Percentiles rank a stretch among this genome's conserved stretches.
Evolutionary conservation across 1,284 basidiomycete species (phyloP).

Genomic region (Ceratobasidium sp.): DNA sequence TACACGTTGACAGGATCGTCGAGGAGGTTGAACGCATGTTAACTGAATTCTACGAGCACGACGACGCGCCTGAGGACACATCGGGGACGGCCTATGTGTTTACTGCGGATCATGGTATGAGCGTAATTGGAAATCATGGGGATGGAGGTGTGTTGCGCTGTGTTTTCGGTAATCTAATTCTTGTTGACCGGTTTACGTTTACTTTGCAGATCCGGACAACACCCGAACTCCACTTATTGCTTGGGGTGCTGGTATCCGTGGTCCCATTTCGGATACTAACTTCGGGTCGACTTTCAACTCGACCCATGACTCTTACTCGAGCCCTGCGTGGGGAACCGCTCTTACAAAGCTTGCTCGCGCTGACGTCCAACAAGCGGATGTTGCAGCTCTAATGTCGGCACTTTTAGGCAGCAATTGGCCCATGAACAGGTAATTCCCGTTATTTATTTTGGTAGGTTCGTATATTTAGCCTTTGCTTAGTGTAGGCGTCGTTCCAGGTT

Average conservation of each 20-base stretch:
- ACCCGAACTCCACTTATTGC: conserved; percentile 86
- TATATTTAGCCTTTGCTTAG: too few species aligned
- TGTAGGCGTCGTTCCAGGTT: conserved; percentile 29
- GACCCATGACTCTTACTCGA: conserved; percentile 76
- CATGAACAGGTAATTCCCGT: conserved; percentile 77
- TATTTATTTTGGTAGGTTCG: too few species aligned
- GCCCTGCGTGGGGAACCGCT: conserved; percentile 64
- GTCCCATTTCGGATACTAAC: conserved; percentile 58
- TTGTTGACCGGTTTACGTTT: conserved; percentile 20
- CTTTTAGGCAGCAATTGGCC: conserved; percentile 79
- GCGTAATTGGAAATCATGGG: conserved; percentile 87
- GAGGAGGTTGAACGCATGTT: conserved; percentile 72
- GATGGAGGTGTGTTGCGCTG: conserved; percentile 72
- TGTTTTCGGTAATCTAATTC: conserved; percentile 20
- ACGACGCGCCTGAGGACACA: conserved; percentile 53
- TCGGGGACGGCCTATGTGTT: conserved; percentile 77
- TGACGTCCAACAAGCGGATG: conserved; percentile 87
- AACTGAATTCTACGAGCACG: conserved; percentile 70
- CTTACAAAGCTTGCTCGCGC: conserved; percentile 63
- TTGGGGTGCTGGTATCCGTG: conserved; percentile 83
- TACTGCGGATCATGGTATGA: conserved; percentile 94
- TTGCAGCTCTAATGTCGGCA: conserved; percentile 81
- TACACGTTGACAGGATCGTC: conserved; percentile 83
- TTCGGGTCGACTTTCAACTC: conserved; percentile 59
- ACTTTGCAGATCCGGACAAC: conserved; percentile 78